Evolutionary conservation across 768 basidiomycete genomes (phyloP), one percentile per base, ranked within the genome.

Genomic region (Hirschioporus abietinus): DNA sequence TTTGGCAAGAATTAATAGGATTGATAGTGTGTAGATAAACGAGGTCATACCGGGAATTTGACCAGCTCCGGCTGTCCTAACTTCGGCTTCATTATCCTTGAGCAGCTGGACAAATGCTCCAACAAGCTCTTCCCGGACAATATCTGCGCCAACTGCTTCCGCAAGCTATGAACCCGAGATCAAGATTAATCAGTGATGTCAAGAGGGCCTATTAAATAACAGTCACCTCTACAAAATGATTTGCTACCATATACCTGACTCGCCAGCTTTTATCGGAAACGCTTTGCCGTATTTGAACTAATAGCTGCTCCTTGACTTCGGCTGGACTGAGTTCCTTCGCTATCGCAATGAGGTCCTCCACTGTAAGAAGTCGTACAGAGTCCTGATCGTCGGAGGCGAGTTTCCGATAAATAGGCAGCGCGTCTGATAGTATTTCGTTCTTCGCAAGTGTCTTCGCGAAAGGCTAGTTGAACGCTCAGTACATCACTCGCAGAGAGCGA

Each of bases 41-140:
- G 42, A 0, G 18, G 58, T 74, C 77, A 69, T 75, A 96, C 96
- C 96, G 77, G 97, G 97, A 70, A 99, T 93, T 77, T 99, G 97
- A 52, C 93, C 93, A 52, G 96, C 89, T 64, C 92, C 95, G 58
- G 97, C 96, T 63, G 96, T 98, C 69, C 96, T 88, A 58, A 98
- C 97, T 78, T 99, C 97, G 23, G 97, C 97, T 78, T 99, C 97
- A 72, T 96, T 96, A 74, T 99, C 97, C 78, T 98, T 99, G 74
- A 99, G 81, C 66, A 99, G 83, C 67, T 92, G 89, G 7, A 98
- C 94, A 76, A 91, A 99, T 69, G 96, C 95, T 30, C 87, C 87
- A 70, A 96, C 95, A 68, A 99, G 80, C 74, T 99, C 97, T 71
- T 98, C 96, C 70, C 94, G 85, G 60, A 97, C 93, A 65, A 99